Conservation (phyloP, 2,329 filamentous ascomycete genomes). For the Paradendryphiella salina region DNA sequence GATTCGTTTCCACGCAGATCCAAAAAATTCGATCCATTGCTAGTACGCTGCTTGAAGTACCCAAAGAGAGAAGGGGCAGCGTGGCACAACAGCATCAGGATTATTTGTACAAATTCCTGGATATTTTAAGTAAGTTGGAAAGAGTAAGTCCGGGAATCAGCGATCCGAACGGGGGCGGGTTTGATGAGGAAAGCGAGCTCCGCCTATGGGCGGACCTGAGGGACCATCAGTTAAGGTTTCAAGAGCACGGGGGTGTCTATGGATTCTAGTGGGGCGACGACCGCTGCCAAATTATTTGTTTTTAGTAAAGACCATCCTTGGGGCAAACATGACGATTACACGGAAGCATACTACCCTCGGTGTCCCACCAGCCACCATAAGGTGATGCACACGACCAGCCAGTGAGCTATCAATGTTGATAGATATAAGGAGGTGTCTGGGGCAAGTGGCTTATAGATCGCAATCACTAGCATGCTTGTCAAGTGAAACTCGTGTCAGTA, state of each 20-base stretch:
- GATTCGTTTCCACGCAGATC: conserved; percentile 54
- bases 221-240: conserved; percentile 75
- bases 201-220: conserved; percentile 76
- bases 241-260: conserved; percentile 64
- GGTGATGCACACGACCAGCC: neutral
- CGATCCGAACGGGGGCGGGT: conserved; percentile 40
- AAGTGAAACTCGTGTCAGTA: neutral
- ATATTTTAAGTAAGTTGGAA: conserved; percentile 74
- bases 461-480: neutral
- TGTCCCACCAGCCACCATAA: neutral
- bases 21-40: conserved; percentile 85
- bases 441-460: neutral
- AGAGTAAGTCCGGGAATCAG: conserved; percentile 56
- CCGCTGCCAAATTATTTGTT: neutral
- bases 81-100: conserved; percentile 66
- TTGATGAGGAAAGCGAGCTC: conserved; percentile 75
- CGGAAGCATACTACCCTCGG: neutral
- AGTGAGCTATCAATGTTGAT: neutral
- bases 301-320: neutral
- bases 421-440: neutral
- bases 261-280: conserved; percentile 29
- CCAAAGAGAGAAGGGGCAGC: conserved; percentile 57
- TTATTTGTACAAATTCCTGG: conserved; percentile 71
- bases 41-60: conserved; percentile 71
- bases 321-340: no score